Evolutionary conservation across 2,329 filamentous ascomycete species (phyloP), one percentile per base, ranked within the genome.

Genomic region (Penicillium sumatraense): DNA sequence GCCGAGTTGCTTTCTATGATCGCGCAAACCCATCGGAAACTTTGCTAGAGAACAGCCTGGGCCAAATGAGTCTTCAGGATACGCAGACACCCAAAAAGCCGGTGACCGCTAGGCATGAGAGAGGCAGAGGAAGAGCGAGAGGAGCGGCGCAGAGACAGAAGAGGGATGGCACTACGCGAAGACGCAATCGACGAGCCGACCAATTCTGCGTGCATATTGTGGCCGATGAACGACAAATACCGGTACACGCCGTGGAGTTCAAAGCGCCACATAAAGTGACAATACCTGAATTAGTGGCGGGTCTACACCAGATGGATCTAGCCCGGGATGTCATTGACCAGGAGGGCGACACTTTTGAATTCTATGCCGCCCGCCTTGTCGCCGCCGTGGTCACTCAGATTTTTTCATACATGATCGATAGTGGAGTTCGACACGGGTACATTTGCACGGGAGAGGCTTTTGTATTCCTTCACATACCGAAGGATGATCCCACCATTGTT

Each of bases 381-480:
- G 49, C 67, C n/a, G 64, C 62, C 21, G 63, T 66, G 4, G 55
- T 65, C 42, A 68, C 63, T 48, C 59, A 71, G 33, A 57, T 71
- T 35, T 72, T 70, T 51, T 68, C 59, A 26, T 69, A 71, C 36
- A 73, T 72, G 67, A 42, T 63, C 9, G 51, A 55, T 42, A 53
- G 44, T 27, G 62, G 68, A 38, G 36, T 68, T 29, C 63, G 40
- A 49, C 52, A 67, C 48, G 66, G 69, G 5, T 72, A 65, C 45
- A 63, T 73, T 27, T 63, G 59, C 33, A 72, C 64, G 14, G 68
- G 67, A 31, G 67, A 71, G 59, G 65, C 65, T 14, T 68, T 67
- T 59, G 60, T 72, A 31, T 73, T 70, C 44, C 61, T 72, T 5
- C 45, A 63, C 40, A 70, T 72, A 36, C 58, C 58, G 8, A 45